Percentiles rank a stretch among this genome's conserved stretches.
phyloP scores from a whole-genome alignment of 2,329 filamentous ascomycete genomes.

The Penicillium sp. region DNA sequence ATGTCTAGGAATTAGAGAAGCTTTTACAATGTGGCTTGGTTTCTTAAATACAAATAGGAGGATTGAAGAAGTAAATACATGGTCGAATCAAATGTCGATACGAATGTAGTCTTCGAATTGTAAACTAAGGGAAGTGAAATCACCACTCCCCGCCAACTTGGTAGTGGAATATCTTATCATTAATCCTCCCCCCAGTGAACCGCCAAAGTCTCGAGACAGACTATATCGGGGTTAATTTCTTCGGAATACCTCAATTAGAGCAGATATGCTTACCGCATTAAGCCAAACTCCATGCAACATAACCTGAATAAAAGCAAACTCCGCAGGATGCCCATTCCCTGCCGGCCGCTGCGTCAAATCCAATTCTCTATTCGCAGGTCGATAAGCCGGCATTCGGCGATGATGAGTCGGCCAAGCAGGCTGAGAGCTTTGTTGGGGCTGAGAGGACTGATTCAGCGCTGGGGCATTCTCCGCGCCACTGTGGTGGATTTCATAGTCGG shows the following conservation, averaged over 20 bases:
- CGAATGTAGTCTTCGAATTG: no score
- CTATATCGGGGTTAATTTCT: slow-evolving; percentile 26
- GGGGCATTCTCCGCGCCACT: slow-evolving; percentile 9
- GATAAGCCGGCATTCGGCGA: slow-evolving; percentile 48
- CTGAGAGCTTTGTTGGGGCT: slow-evolving; percentile 1
- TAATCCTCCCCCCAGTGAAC: slow-evolving; percentile 50
- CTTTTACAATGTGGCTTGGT: no score
- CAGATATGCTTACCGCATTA: slow-evolving; percentile 34
- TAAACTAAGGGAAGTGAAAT: not conserved
- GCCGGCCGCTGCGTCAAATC: slow-evolving; percentile 45
- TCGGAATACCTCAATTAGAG: not conserved
- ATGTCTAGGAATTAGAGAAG: not conserved
- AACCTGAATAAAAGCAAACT: slow-evolving; percentile 48
- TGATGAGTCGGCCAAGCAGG: slow-evolving; percentile 49
- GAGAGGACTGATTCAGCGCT: not conserved
- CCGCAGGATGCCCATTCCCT: slow-evolving; percentile 43
- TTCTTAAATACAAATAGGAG: no score
- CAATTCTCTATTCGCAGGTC: slow-evolving; percentile 47
- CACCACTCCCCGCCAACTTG: slow-evolving; percentile 56
- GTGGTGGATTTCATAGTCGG: slow-evolving; percentile 31
- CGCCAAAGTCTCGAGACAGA: slow-evolving; percentile 48
- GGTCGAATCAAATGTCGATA: no score
- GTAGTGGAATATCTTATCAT: slow-evolving; percentile 51
- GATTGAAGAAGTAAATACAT: no score
- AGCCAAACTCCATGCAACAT: slow-evolving; percentile 52